phyloP scores from a whole-genome alignment of 1,139 yeast species.

The Saccharomyces uvarum region DNA sequence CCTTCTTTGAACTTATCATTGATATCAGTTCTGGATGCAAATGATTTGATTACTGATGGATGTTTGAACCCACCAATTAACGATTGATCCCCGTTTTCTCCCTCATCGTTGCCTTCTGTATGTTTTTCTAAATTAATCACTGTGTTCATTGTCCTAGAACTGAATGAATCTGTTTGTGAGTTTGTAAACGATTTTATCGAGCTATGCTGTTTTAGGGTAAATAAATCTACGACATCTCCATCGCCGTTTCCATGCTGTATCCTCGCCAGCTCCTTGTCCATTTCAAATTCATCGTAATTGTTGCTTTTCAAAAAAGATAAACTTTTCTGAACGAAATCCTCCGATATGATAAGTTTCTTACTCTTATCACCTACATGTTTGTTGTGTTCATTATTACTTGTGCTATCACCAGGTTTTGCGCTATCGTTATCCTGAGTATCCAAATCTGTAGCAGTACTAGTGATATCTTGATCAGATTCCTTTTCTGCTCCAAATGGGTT shows the following conservation, averaged over 20 bases:
- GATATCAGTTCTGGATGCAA: conserved; percentile 37
- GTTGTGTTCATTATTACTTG: conserved; percentile 8
- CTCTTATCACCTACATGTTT: conserved; percentile 12
- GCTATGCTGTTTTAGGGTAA: conserved; percentile 43
- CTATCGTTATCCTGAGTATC: conserved; percentile 19
- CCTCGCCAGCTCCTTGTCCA: conserved; percentile 33
- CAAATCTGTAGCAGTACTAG: conserved; percentile 12
- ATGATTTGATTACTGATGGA: conserved; percentile 45
- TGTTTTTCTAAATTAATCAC: conserved; percentile 29
- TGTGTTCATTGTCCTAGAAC: conserved; percentile 8
- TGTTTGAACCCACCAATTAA: conserved; percentile 35
- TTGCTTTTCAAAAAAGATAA: conserved; percentile 49
- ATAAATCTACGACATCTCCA: conserved; percentile 37
- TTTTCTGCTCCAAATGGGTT: conserved; percentile 14
- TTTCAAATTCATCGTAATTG: conserved; percentile 35
- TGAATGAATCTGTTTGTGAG: conserved; percentile 7
- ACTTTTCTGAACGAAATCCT: conserved; percentile 55
- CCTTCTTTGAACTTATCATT: conserved; percentile 39
- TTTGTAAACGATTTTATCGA: conserved; percentile 28
- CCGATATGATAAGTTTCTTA: conserved; percentile 36
- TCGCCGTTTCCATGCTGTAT: conserved; percentile 24
- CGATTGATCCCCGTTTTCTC: conserved; percentile 18
- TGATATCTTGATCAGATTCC: conserved; percentile 10
- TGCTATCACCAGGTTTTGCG: conserved; percentile 11
- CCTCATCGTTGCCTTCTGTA: conserved; percentile 32